Evolutionary conservation across 2,329 filamentous ascomycete genomes (phyloP), one percentile per base, ranked within the genome.

Genomic region (Cladobotryum protrusum): DNA sequence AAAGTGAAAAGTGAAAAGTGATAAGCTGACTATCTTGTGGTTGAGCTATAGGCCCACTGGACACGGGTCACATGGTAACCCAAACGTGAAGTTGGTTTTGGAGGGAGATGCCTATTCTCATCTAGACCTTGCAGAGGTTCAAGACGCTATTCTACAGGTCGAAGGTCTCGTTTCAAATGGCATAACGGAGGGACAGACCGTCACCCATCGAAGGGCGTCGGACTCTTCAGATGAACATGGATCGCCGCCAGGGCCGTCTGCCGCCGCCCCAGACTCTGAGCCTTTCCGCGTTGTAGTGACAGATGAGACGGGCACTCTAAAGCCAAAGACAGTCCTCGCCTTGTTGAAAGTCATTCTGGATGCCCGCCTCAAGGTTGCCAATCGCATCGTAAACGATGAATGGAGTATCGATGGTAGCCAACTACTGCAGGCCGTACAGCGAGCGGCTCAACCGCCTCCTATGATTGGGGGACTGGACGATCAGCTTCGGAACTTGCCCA

Each of bases 401-500:
- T 63, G 59, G 56, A 57, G 58, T 12, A 56, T 63, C 8, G 61
- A 64, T 48, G 60, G 60, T 34, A 51, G 47, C 35, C 54, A 60
- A 17, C 37, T 65, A 37, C 44, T 64, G 9, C 56, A 55, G 42
- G 58, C 59, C 24, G 52, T 59, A 14, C 57, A 60, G 13, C 52
- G 52, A 24, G 50, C 49, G 1, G 49, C 48, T 7, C 54, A 56
- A 13, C 61, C 58, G 8, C 47, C 57, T 29, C 43, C 44, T 9
- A 61, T 59, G 13, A 56, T 62, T 18, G 64, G 55, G 45, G 58
- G 50, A 18, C 57, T 61, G 2, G 60, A 65, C 32, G 66, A 71
- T 35, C 69, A 71, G 24, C 52, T 74, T 29, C 59, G 67, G 8
- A 66, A 67, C 20, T 57, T 75, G 15, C 72, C 73, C 4, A 68